phyloP scores from a whole-genome alignment of 2,329 filamentous ascomycete species.

The Leptographium flavum region DNA sequence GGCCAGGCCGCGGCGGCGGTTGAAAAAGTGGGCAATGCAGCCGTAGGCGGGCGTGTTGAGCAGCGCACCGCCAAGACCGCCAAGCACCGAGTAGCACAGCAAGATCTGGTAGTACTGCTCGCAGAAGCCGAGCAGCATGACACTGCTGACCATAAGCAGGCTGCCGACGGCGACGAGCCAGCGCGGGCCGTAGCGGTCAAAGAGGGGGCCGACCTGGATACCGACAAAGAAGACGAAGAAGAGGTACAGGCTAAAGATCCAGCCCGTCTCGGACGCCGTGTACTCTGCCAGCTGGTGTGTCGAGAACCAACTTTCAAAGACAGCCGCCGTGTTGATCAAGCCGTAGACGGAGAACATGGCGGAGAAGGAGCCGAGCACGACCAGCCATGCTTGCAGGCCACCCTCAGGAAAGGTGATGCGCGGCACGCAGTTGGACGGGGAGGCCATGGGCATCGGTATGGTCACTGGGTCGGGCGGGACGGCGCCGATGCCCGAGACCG shows the following conservation, averaged over 20 bases:
- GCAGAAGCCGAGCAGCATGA: constrained; percentile 57
- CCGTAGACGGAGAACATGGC: constrained; percentile 58
- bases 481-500: not conserved
- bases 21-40: constrained; percentile 67
- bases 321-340: constrained; percentile 60
- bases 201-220: constrained; percentile 68
- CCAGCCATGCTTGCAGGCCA: constrained; percentile 56
- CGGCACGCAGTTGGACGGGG: not conserved
- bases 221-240: constrained; percentile 74
- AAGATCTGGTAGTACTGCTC: constrained; percentile 68
- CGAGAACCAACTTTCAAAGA: constrained; percentile 64
- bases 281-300: constrained; percentile 57
- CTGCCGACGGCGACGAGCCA: constrained; percentile 52
- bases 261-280: constrained; percentile 56
- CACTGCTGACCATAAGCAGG: constrained; percentile 42
- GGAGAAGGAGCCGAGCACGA: constrained; percentile 64
- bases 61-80: constrained; percentile 57
- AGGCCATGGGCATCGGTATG: too few relatives aligned
- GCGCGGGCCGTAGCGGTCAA: constrained; percentile 61
- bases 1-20: constrained; percentile 53
- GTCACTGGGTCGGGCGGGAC: not conserved
- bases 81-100: constrained; percentile 58
- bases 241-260: constrained; percentile 73
- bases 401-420: constrained; percentile 56
- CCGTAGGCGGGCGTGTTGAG: constrained; percentile 67